Conservation (phyloP, 305 asterid species). For the Galium porrigens region DNA sequence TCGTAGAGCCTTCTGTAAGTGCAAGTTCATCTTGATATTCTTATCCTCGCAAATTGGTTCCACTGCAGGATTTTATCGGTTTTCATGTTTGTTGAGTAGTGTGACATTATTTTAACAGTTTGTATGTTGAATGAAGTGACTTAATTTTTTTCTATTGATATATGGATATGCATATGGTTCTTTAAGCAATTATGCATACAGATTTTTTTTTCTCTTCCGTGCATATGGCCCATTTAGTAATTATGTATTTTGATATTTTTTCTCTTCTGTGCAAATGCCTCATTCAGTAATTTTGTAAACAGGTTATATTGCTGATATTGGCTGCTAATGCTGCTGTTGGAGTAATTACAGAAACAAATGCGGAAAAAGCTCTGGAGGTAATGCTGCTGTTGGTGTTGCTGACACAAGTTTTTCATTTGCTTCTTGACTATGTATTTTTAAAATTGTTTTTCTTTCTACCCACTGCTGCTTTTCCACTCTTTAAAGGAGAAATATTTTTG, state of each 20-base stretch:
- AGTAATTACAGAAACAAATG: slow-evolving; percentile 93
- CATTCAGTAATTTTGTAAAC: slow-evolving; percentile 1
- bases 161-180: neutral
- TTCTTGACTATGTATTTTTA: neutral
- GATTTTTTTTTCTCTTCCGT: neutral
- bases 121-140: neutral
- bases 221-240: neutral
- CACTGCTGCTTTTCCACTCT: neutral
- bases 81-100: neutral
- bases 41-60: neutral
- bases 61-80: neutral
- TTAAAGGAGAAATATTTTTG: neutral
- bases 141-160: neutral
- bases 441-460: neutral
- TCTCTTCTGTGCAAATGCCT: neutral
- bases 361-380: slow-evolving; percentile 98
- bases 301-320: slow-evolving; percentile 93
- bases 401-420: neutral
- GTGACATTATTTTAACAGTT: neutral
- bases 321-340: slow-evolving; percentile 99
- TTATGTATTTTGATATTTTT: neutral
- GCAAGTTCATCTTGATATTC: slow-evolving; percentile 7
- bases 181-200: neutral
- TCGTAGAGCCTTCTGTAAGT: slow-evolving; percentile 93
- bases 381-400: slow-evolving; percentile 9